Evolutionary conservation across 805 yeast genomes (phyloP), one percentile per base, ranked within the genome.

Genomic region (Lachancea thermotolerans): DNA sequence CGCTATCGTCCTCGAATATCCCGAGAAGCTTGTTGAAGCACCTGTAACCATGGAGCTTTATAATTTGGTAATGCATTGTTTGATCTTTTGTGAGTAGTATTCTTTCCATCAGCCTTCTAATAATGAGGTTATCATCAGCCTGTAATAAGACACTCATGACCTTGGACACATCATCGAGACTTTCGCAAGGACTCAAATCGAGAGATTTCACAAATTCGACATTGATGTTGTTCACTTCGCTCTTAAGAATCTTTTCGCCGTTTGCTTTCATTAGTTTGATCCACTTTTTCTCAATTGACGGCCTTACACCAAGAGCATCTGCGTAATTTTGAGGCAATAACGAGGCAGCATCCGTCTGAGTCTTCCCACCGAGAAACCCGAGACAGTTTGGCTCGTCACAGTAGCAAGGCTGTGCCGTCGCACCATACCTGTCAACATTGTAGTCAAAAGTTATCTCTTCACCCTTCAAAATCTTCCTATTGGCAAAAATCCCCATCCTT

Each of bases 371-470:
- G 71, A 91, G 78, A 53, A 84, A 82, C 30, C 97, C 96, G 36
- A 88, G 74, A 74, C 99, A 91, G 65, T 88, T 90, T 27, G 84
- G 73, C 52, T 89, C 95, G 2, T 95, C 96, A 69, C 99, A 91
- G 65, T 85, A 85, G 67, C 99, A 91, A 29, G 85, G 84, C 67
- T 93, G 98, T 11, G 95, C 88, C 47, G 81, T 82, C 1, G 97
- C 95, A 28, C 99, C 99, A 62, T 90, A 91, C 51, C 98, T 73
- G 65, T 91, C 99, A 30, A 93, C 98, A 58, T 91, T 91, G 65
- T 91, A 91, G 54, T 71, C 72, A 50, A 71, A 71, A 0, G 97
- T 87, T 53, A 91, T 79, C 62, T 91, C 99, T 64, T 93, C 98
- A 44, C 96, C 47, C 48, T 65, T 64, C 7, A 52, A 37, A 42